Base-by-base conservation (phyloP, 148 eudicot species). In the Beta vulgaris region DNA sequence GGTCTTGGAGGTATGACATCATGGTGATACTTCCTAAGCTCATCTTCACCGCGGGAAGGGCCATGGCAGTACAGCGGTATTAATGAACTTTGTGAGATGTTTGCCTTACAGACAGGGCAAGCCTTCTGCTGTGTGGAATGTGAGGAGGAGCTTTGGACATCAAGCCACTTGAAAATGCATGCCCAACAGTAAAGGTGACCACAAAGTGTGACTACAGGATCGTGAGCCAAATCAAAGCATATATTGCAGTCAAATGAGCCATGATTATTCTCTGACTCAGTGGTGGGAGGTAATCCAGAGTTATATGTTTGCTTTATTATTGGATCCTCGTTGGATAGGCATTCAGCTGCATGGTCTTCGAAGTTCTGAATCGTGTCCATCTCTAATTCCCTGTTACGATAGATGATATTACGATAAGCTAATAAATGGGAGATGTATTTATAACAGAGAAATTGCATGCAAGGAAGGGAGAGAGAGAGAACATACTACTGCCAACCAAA, bases 171-270 rank as follows among this genome's bases (percentile, higher is more conserved):
- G 79, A 88, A 90, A 32, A 93, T 90, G 78, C 98, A 93, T 18
- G 93, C 87, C 93, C 97, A 93, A 76, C 98, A 93, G 65, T 86
- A 93, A 0, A 93, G 85, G 76, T 93, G 98, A 40, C 98, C 98
- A 44, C 98, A 93, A 37, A 88, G 93, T 36, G 98, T 91, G 74
- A 91, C 98, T 14, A 93, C 88, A 1, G 98, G 98, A 26, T 93
- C 98, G 6, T 79, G 79, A n/a, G 90, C 93, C 6, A 94, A 86
- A 53, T 91, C 98, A 61, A 93, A 79, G 80, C 98, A 93, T 51
- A 93, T 93, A 75, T 85, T 90, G 86, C 98, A 93, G 64, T 91
- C 89, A 65, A 90, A 93, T 69, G 85, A 79, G 36, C 78, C 87
- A 31, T 64, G 85, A 31, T 62, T 37, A 64, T 69, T 81, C 58